These are phyloP conservation scores for Chlorophyllum brunneum DNA, from an alignment of 768 basidiomycete species.

Conservation along the genomic window DNA sequence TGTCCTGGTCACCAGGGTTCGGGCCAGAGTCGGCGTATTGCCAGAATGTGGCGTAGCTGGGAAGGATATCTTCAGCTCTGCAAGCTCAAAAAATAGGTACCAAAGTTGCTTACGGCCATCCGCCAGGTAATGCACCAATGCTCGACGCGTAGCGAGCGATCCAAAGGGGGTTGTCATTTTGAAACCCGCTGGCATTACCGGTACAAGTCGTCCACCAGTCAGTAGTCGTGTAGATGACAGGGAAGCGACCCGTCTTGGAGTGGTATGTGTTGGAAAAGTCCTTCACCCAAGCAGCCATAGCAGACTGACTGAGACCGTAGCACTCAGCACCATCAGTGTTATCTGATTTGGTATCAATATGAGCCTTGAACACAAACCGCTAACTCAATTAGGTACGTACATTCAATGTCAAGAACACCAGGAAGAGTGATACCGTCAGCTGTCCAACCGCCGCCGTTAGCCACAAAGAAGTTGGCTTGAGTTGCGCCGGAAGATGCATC, in stretches of 20 bases:
- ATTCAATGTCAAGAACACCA: slow-evolving; percentile 61
- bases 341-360: slow-evolving; percentile 28
- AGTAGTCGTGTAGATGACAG: slow-evolving; percentile 47
- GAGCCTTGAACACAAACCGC: neutral
- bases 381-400: slow-evolving; percentile 24
- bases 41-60: slow-evolving; percentile 55
- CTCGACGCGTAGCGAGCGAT: slow-evolving; percentile 49
- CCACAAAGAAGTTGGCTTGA: slow-evolving; percentile 58
- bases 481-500: slow-evolving; percentile 49
- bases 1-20: slow-evolving; percentile 55
- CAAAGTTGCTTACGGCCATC: slow-evolving; percentile 39
- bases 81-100: neutral
- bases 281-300: slow-evolving; percentile 61
- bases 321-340: slow-evolving; percentile 49
- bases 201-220: slow-evolving; percentile 71
- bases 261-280: slow-evolving; percentile 63
- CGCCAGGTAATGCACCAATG: slow-evolving; percentile 53
- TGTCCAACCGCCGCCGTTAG: slow-evolving; percentile 58
- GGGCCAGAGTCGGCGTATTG: slow-evolving; percentile 53
- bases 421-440: slow-evolving; percentile 56
- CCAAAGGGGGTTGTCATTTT: slow-evolving; percentile 52
- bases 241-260: slow-evolving; percentile 41
- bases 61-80: neutral
- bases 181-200: slow-evolving; percentile 51
- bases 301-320: slow-evolving; percentile 46